Evolutionary conservation across 805 yeast species (phyloP), one percentile per base, ranked within the genome.

Genomic region (Saccharomycopsis amapae): DNA sequence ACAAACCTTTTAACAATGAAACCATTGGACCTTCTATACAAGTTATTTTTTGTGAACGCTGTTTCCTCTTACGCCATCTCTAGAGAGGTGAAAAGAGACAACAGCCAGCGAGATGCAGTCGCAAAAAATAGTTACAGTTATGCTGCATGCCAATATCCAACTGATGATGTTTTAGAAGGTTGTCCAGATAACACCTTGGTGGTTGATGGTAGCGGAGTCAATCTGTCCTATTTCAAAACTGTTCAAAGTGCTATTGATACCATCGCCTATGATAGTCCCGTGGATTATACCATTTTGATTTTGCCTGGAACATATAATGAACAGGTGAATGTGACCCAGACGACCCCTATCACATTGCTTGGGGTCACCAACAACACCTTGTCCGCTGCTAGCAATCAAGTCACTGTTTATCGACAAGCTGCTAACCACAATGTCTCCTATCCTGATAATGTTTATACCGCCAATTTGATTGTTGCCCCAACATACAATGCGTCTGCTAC

Each of bases 381-480:
- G 12, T 6, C 19, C 4, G 10, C 24, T 19, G 6, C 10, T 4
- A n/a, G 10, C 9, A 42, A 42, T 19, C 40, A 35, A 42, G 45
- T 42, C 13, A 36, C 6, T 5, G 12, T 42, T 9, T 22, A 35
- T 26, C 12, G 32, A 9, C 26, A 38, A 12, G 5, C 40, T 10
- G 45, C 45, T n/a, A 42, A 42, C 23, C 33, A 24, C n/a, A 35
- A 35, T 26, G 19, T 17, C 13, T 6, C 45, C n/a, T 35, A 24
- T 37, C 23, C 39, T 18, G 44, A 41, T 22, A 42, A 42, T 15
- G 40, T 42, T 17, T 26, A 25, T 15, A 25, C 46, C 10, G 40
- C 46, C 4, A 35, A 35, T 26, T 42, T 42, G 25, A 42, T 42
- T 37, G 35, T 42, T 22, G 46, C 45, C 3, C 45, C 45, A 13